Conservation (phyloP, 2,329 filamentous ascomycete genomes). For the Fusarium succisae region DNA sequence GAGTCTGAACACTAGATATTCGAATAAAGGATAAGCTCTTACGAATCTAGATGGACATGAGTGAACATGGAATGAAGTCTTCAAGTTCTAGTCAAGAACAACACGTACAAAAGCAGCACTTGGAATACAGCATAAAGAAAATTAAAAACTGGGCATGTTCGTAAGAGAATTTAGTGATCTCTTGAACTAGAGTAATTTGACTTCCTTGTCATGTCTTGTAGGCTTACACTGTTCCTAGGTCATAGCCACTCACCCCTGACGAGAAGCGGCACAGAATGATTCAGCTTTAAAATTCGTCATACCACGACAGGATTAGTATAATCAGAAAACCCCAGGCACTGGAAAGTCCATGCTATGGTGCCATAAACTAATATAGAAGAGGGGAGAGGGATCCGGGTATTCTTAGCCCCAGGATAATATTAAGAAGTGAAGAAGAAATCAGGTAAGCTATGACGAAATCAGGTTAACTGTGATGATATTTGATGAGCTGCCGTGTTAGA, state of each 20-base stretch:
- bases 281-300: not conserved
- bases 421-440: not conserved
- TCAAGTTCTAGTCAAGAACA: too few relatives aligned
- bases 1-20: not conserved
- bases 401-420: too few relatives aligned
- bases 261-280: not conserved
- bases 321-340: not conserved
- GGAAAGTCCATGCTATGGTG: not conserved
- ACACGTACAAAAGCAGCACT: not conserved
- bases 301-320: not conserved
- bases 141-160: too few relatives aligned
- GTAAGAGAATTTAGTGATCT: too few relatives aligned
- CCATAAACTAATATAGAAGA: not conserved
- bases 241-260: not conserved
- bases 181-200: not conserved
- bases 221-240: too few relatives aligned
- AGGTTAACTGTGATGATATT: too few relatives aligned
- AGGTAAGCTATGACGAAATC: not conserved
- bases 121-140: not conserved
- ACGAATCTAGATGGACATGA: not conserved
- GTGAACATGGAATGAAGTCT: not conserved
- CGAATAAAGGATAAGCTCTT: not conserved
- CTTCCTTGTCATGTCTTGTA: not conserved
- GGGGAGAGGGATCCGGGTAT: not conserved
- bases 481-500: too few relatives aligned